Percentiles rank a stretch among this genome's conserved stretches.
Conservation (phyloP, 768 basidiomycete species). For the Mycena olivaceomarginata region DNA sequence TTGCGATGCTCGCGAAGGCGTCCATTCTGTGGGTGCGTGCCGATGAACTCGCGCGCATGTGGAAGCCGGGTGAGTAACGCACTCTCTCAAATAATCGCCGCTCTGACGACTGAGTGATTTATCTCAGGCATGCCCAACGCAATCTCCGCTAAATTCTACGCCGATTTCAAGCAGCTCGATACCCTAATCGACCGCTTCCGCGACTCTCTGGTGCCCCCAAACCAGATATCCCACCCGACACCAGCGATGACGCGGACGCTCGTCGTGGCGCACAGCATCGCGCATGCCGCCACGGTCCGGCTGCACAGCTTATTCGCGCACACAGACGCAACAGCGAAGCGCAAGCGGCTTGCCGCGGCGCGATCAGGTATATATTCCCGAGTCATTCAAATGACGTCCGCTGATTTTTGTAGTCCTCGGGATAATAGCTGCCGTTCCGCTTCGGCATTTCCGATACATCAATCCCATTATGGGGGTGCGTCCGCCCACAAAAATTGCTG, state of each 20-base stretch:
- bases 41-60: conserved; percentile 13
- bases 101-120: too few relatives aligned
- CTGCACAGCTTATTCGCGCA: conserved; percentile 55
- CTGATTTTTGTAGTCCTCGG: conserved; percentile 32
- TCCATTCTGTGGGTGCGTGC: conserved; percentile 34
- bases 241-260: conserved; percentile 37
- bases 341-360: conserved; percentile 48
- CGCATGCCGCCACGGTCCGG: conserved; percentile 59
- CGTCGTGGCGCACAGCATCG: conserved; percentile 58
- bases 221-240: conserved; percentile 25
- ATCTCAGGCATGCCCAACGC: conserved; percentile 25
- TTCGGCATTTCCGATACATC: conserved; percentile 45
- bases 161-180: conserved; percentile 48
- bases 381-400: neutral
- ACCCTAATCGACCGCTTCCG: conserved; percentile 47
- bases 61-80: conserved; percentile 19
- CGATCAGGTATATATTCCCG: conserved; percentile 1
- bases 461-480: conserved; percentile 57
- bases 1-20: conserved; percentile 34
- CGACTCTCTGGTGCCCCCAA: conserved; percentile 37
- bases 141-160: conserved; percentile 2
- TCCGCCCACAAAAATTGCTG: neutral
- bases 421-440: conserved; percentile 43
- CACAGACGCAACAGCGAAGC: conserved; percentile 45
- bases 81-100: neutral